A percentile compares a stretch with the other conserved stretches of the same genome.
Evolutionary conservation across 116 monocot genomes (phyloP).

Genomic region (Cymodocea nodosa): DNA sequence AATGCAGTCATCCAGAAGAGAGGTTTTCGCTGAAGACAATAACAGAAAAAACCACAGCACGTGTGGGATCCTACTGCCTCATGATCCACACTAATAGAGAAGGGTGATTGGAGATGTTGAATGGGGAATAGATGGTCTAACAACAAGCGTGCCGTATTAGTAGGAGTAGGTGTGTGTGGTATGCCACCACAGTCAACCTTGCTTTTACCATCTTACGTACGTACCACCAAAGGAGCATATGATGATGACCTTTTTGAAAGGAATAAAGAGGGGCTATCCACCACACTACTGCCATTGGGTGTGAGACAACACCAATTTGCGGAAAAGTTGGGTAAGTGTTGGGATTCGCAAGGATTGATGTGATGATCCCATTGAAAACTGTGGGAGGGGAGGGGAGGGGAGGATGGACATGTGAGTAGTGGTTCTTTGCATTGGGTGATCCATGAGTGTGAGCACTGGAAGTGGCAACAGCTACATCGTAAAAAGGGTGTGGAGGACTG

Average conservation of each 20-base stretch:
- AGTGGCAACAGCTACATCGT: not conserved
- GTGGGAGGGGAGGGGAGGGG: no score
- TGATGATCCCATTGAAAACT: no score
- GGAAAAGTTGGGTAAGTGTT: no score
- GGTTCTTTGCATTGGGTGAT: slow-evolving; percentile 4
- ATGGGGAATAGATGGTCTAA: not conserved
- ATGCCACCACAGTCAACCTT: not conserved
- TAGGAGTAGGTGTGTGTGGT: not conserved
- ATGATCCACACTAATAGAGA: not conserved
- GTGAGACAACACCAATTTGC: no score
- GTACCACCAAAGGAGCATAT: not conserved
- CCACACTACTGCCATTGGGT: no score
- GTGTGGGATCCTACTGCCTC: no score
- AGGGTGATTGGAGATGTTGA: not conserved
- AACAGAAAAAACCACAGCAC: no score
- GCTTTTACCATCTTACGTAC: not conserved
- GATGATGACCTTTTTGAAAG: not conserved
- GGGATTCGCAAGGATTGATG: no score
- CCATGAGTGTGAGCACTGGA: slow-evolving; percentile 29
- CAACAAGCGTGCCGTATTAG: not conserved
- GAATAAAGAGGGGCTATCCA: not conserved
- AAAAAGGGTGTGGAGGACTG: not conserved
- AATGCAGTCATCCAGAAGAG: no score
- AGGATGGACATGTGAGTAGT: no score
- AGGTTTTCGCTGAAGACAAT: no score